Percentiles rank a stretch among this genome's conserved stretches.
Conservation (phyloP, 495 filamentous ascomycete species). For the Neurospora sp. region DNA sequence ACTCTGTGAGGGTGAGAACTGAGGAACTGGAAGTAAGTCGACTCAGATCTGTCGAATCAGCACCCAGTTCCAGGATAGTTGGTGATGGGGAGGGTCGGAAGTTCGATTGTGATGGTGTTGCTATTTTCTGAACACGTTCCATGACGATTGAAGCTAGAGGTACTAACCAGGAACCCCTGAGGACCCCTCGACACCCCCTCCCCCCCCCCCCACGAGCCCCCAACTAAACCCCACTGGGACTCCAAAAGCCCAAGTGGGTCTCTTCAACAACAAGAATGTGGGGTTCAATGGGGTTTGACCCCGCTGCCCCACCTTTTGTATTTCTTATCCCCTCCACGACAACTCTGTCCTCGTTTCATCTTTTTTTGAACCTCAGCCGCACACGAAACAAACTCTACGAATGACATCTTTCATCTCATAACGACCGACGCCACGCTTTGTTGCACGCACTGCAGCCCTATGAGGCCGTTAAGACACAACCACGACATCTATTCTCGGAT, state of each 20-base stretch:
- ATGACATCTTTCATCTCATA: not conserved
- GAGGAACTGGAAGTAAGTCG: not conserved
- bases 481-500: not conserved
- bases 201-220: not conserved
- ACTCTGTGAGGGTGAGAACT: not conserved
- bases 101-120: not conserved
- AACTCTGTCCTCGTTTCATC: not conserved
- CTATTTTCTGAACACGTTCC: not conserved
- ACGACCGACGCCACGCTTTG: not conserved
- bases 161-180: not conserved
- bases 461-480: not conserved
- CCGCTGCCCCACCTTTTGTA: not conserved
- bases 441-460: not conserved
- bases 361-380: not conserved
- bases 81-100: not conserved
- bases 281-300: not conserved
- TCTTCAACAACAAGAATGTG: not conserved
- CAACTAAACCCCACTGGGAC: not conserved
- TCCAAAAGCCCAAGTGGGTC: not conserved
- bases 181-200: not conserved
- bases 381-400: not conserved
- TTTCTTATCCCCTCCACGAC: not conserved
- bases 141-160: no score
- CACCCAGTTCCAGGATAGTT: not conserved
- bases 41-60: not conserved